These are phyloP conservation scores for Fusarium abutilonis DNA, from an alignment of 2,329 filamentous ascomycete genomes.

Conservation along the genomic window DNA sequence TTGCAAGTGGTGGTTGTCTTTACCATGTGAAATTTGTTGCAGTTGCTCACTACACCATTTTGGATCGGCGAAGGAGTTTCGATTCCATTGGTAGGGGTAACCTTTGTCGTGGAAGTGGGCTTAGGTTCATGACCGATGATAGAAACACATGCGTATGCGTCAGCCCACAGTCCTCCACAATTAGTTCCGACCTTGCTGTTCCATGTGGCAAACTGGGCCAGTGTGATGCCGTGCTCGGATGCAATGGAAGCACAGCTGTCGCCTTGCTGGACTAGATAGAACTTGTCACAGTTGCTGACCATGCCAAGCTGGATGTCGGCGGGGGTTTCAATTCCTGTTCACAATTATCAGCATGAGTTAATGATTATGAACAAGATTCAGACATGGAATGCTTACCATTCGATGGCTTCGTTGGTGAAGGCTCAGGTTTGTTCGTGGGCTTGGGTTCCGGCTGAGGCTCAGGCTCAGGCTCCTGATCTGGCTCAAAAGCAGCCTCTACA, in stretches of 20 bases:
- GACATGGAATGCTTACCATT: not conserved
- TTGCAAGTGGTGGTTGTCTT: not conserved
- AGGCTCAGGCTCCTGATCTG: not conserved
- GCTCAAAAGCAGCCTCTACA: constrained; percentile 1
- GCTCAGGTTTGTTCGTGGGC: not conserved
- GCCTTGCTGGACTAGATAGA: not conserved
- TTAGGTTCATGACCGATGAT: too few species aligned
- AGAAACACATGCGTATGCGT: not conserved
- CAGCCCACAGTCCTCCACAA: not conserved
- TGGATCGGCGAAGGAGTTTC: not conserved
- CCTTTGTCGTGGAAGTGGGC: too few species aligned
- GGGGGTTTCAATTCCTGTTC: not conserved
- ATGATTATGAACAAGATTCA: not conserved
- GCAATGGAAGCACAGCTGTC: not conserved
- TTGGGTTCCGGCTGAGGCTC: not conserved
- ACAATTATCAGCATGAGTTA: not conserved
- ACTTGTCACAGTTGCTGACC: not conserved
- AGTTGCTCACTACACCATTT: not conserved
- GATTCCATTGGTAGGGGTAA: not conserved
- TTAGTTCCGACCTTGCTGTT: not conserved
- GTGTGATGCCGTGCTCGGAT: constrained; percentile 1
- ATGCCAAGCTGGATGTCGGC: not conserved
- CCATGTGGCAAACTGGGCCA: constrained; percentile 8
- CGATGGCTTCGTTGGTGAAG: not conserved
- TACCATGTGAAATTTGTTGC: not conserved